Base-by-base conservation (phyloP, 1,284 basidiomycete species). In the Kalmanozyma brasiliensis region DNA sequence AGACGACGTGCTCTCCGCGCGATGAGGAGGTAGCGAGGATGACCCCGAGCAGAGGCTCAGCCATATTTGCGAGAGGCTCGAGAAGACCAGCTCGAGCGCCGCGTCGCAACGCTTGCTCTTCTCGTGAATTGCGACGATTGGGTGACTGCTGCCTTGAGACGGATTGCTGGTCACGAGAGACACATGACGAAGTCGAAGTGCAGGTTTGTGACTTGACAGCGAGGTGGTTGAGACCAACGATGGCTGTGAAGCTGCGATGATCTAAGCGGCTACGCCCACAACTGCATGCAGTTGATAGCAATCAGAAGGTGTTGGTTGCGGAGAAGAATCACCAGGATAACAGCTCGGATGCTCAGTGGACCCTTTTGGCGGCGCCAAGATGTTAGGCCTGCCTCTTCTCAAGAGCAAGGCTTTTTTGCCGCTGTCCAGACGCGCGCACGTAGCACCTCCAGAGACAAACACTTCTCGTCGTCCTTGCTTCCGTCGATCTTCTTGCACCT, bases 21-120 rank as follows among this genome's bases (percentile, higher is more conserved):
- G 74, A 71, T 11, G 79, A 77, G 17, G 72, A 73, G 1, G 74
- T 72, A 3, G 76, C 77, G 19, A 82, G 68, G 47, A 82, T 73
- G 20, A 82, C 62, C 14, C 79, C 80, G 2, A 82, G 59, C 16
- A 82, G 52, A 13, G 77, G 65, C 20, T 71, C 68, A 13, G 62
- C 14, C 68, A 71, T 71, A 38, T 8, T 51, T 30, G 13, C 20
- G 8, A 59, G 8, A 41, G 36, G 32, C 51, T 42, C 51, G 35
- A 37, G 8, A 10, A 14, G 13, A n/a, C 13, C 16, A 30, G 19
- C 33, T 16, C 26, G 30, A 55, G 41, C 24, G 14, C 10, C 7
- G 23, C 32, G 41, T 13, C 19, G 6, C 9, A 23, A 22, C 16
- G 17, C 22, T 20, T 30, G 9, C 10, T 13, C 4, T 29, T n/a